Conservation (phyloP, 257 asterid genomes). For the Craterostigma plantagineum region DNA sequence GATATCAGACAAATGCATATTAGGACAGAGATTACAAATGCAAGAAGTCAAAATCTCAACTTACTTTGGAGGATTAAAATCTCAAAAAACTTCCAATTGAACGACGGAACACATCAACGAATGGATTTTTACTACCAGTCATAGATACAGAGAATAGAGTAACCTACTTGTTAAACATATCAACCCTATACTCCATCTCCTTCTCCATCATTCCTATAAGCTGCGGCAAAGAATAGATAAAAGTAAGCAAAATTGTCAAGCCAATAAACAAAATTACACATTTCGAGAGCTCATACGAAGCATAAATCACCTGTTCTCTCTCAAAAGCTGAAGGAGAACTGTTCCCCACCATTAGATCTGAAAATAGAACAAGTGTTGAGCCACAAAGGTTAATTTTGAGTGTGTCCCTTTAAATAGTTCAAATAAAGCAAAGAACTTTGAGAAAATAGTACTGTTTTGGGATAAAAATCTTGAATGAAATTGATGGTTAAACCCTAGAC, state of each 20-base stretch:
- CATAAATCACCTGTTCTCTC: slow-evolving; percentile 32
- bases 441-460: no score
- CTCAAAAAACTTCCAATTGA: no score
- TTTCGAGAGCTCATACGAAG: not conserved
- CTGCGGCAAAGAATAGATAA: slow-evolving; percentile 9
- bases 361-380: not conserved
- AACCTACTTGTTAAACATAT: slow-evolving; percentile 55
- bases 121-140: no score
- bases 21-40: not conserved
- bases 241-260: not conserved
- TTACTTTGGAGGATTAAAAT: no score
- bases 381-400: no score
- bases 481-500: no score
- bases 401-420: no score
- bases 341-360: slow-evolving; percentile 33
- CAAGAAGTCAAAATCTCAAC: no score
- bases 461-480: no score
- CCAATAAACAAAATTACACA: not conserved
- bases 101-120: no score
- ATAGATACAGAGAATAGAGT: not conserved
- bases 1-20: no score
- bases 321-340: slow-evolving; percentile 21
- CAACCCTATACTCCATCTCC: slow-evolving; percentile 74
- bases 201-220: slow-evolving; percentile 54
- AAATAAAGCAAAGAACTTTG: no score